phyloP scores from a whole-genome alignment of 169 alveolate genomes.

The Plasmodium billcollinsi region DNA sequence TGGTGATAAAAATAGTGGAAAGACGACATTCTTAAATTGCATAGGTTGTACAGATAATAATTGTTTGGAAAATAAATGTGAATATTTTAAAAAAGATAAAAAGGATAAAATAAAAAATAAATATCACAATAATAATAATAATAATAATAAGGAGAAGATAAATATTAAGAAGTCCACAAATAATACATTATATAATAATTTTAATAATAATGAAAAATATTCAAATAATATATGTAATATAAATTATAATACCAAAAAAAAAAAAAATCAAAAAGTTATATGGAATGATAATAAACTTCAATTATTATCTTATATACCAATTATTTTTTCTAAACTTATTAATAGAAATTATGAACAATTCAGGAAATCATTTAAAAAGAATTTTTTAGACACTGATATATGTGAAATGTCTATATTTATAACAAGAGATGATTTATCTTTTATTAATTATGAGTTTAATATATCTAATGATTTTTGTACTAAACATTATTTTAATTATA shows the following conservation, averaged over 20 bases:
- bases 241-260: background rate
- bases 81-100: background rate
- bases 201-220: background rate
- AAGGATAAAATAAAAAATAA: too few species aligned
- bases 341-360: conserved; percentile 62
- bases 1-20: conserved; percentile 73
- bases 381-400: conserved; percentile 60
- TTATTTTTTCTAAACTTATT: conserved; percentile 47
- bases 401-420: conserved; percentile 60
- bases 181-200: background rate
- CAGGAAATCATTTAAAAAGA: conserved; percentile 29
- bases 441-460: conserved; percentile 60
- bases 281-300: conserved; percentile 53
- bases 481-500: conserved; percentile 19
- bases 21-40: conserved; percentile 60
- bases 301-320: conserved; percentile 55
- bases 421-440: conserved; percentile 55
- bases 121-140: background rate
- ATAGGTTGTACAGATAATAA: conserved; percentile 45
- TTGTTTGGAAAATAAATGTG: background rate
- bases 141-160: background rate
- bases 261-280: conserved; percentile 15
- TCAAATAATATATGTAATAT: too few species aligned
- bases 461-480: background rate
- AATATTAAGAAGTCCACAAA: background rate